Base-by-base conservation (phyloP, 2,329 filamentous ascomycete species). In the Pseudopithomyces chartarum region DNA sequence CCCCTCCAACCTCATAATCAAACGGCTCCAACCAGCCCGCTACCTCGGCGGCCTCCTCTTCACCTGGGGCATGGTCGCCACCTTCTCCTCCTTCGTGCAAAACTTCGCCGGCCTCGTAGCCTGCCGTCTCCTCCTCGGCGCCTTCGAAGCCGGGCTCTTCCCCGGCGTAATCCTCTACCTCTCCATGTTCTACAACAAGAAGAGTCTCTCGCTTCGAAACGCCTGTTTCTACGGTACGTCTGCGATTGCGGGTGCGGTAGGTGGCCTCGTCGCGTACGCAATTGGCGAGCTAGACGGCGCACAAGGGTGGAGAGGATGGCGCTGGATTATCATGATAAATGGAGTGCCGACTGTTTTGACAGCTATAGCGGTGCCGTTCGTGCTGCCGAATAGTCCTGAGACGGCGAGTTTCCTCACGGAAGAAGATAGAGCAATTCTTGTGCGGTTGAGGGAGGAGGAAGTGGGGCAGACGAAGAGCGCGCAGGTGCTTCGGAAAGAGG, bases 141-240 rank as follows among this genome's bases (percentile, higher is more conserved):
- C 58, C 3, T 71, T 73, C 38, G 69, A 73, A 55, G 63, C 67
- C 3, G 69, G 67, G 1, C 45, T 71, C 0, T 70, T 72, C 39
- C 68, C 69, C 2, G 65, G 66, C 4, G 58, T 71, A 2, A 68
- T 66, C 33, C 58, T 69, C 1, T 70, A 69, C 29, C 51, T 70
- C 6, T 65, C 58, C 2, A 70, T 67, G 58, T 71, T 68, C 26
- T 70, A 70, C 55, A 67, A 69, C 42, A 65, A 63, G 39, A 56
- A 55, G n/a, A 65, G 84, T 81, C 70, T 82, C 76, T 77, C 83
- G 7, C 79, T 83, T 54, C 76, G 83, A 33, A 62, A 67, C 4
- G 82, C 82, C 1, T 81, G 83, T 54, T 84, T 84, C 66, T 80
- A 83, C n/a, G 81, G 79, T 3, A 78, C 82, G 3, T 79, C 81